Conservation (phyloP, 2,329 filamentous ascomycete species). For the Pseudogymnoascus verrucosus region DNA sequence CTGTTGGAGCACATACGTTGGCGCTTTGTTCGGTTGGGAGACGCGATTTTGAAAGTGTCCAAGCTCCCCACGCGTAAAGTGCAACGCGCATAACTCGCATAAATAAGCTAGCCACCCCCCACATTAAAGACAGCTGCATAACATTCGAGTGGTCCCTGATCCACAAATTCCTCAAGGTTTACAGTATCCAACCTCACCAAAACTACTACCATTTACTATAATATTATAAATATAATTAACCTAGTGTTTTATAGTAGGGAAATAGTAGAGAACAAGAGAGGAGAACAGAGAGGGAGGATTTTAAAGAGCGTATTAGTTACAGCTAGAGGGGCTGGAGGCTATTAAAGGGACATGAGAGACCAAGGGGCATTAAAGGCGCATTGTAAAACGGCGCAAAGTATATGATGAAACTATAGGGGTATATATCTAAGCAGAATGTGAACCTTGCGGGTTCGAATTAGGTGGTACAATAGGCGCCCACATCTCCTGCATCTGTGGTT, state of each 20-base stretch:
- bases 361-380: background rate
- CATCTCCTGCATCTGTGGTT: background rate
- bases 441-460: background rate
- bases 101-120: background rate
- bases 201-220: background rate
- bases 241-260: too few species aligned
- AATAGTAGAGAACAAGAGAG: background rate
- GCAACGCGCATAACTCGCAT: background rate
- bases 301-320: background rate
- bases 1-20: background rate
- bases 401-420: background rate
- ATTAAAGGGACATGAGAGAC: background rate
- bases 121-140: background rate
- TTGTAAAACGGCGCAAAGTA: background rate
- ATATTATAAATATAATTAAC: background rate
- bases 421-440: background rate
- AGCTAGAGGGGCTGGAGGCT: background rate
- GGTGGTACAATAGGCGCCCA: background rate
- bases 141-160: background rate
- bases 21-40: background rate
- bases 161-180: conserved; percentile 3
- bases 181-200: background rate
- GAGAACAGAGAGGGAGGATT: too few species aligned
- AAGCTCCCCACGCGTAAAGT: conserved; percentile 5
- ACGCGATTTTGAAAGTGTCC: background rate